These are phyloP conservation scores for Annulohypoxylon bovei DNA, from an alignment of 495 filamentous ascomycete genomes.

Conservation along the genomic window DNA sequence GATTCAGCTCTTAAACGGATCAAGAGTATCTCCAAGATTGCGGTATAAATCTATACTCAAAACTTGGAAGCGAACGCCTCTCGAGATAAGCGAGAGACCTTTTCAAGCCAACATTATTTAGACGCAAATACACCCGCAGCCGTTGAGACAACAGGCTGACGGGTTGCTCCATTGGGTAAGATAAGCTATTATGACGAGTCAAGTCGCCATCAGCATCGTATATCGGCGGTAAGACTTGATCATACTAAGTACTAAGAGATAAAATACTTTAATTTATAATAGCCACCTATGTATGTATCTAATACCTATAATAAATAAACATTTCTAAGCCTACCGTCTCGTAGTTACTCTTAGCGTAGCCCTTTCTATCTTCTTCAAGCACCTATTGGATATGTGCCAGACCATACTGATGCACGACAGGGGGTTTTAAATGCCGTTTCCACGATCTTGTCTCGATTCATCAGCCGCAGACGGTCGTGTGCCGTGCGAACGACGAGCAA, in stretches of 20 bases:
- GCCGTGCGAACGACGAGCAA: background rate
- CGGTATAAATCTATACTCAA: background rate
- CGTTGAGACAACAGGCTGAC: slow-evolving; percentile 16
- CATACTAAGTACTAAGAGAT: background rate
- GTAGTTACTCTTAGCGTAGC: slow-evolving; percentile 19
- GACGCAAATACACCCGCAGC: slow-evolving; percentile 3
- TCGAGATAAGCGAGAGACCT: slow-evolving; percentile 38
- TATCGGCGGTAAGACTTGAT: slow-evolving; percentile 1
- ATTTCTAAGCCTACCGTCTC: background rate
- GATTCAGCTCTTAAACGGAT: background rate
- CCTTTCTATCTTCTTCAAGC: background rate
- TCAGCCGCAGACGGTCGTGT: slow-evolving; percentile 27
- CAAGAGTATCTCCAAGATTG: background rate
- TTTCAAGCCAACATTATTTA: background rate
- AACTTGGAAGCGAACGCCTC: slow-evolving; percentile 32
- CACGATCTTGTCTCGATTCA: slow-evolving; percentile 38
- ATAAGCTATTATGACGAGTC: slow-evolving; percentile 5
- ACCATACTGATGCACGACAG: slow-evolving; percentile 26
- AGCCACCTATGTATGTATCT: no score
- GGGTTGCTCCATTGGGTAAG: slow-evolving; percentile 19
- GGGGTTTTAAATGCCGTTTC: slow-evolving; percentile 25
- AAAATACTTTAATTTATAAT: background rate
- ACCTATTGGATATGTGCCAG: slow-evolving; percentile 38
- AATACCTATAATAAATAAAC: no score
- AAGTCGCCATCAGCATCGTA: background rate